Evolutionary conservation across 345 rosid species (phyloP).

Genomic region (Durio zibethinus): DNA sequence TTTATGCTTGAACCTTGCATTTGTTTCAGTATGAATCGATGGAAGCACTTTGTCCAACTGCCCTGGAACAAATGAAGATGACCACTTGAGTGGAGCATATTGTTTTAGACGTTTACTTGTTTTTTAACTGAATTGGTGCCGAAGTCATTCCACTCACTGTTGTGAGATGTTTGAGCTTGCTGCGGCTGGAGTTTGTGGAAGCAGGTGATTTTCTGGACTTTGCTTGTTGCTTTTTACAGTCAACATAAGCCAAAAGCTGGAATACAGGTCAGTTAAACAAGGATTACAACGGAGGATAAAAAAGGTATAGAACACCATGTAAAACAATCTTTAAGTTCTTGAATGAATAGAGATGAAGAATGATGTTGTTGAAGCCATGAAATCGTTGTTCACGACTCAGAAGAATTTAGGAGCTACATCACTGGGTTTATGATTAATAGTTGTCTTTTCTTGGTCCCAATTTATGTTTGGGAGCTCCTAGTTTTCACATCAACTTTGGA

Average conservation of each 20-base stretch:
- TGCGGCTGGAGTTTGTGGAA: neutral
- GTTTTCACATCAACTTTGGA: neutral
- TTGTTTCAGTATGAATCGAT: conserved; percentile 70
- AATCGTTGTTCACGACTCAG: neutral
- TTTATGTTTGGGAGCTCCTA: too few relatives aligned
- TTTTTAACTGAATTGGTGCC: neutral
- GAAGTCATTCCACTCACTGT: neutral
- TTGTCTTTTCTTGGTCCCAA: too few relatives aligned
- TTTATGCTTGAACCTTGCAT: neutral
- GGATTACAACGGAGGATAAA: neutral
- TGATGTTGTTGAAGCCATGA: neutral
- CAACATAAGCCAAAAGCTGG: conserved; percentile 5
- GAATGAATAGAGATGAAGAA: neutral
- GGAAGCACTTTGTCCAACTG: conserved; percentile 72
- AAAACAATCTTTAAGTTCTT: neutral
- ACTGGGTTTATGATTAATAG: neutral
- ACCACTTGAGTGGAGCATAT: conserved; percentile 34
- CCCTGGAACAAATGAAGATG: conserved; percentile 84
- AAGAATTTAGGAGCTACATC: neutral
- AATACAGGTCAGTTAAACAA: neutral
- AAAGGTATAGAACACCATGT: neutral
- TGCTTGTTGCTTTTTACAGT: neutral
- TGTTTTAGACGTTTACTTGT: neutral
- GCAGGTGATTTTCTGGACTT: conserved; percentile 4
- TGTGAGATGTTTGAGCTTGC: neutral